phyloP scores from a whole-genome alignment of 2,329 filamentous ascomycete genomes.

The Knufia fluminis region DNA sequence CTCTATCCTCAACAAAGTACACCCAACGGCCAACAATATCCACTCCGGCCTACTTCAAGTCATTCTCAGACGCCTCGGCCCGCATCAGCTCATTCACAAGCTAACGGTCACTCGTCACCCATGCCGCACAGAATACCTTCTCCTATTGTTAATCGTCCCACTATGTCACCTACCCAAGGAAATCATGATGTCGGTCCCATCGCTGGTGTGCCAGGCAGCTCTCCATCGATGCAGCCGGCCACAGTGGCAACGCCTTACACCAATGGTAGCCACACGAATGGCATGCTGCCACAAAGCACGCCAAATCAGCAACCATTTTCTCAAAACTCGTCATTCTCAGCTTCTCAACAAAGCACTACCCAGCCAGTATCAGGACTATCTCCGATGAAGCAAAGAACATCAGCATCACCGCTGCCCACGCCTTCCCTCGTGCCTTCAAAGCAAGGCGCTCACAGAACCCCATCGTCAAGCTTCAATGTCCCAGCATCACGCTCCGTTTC shows the following conservation, averaged over 20 bases:
- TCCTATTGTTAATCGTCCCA: conserved; percentile 37
- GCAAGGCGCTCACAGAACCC: not conserved
- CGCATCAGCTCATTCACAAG: conserved; percentile 34
- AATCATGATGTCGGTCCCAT: conserved; percentile 40
- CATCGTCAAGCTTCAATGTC: conserved; percentile 8
- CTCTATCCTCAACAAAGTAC: conserved; percentile 24
- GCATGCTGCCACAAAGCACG: conserved; percentile 18
- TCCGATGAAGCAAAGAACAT: conserved; percentile 33
- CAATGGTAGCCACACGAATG: conserved; percentile 23
- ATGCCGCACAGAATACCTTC: conserved; percentile 25
- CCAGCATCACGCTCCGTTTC: conserved; percentile 14
- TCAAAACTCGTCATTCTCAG: conserved; percentile 19
- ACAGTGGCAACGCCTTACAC: conserved; percentile 11
- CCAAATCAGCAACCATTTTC: conserved; percentile 12
- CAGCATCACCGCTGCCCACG: conserved; percentile 26
- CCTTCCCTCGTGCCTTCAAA: conserved; percentile 25
- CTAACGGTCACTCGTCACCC: conserved; percentile 20
- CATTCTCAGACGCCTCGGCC: conserved; percentile 26
- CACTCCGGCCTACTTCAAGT: conserved; percentile 1
- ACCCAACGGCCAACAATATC: conserved; percentile 24
- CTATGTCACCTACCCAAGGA: conserved; percentile 42
- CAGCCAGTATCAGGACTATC: conserved; percentile 37
- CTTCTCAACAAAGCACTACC: conserved; percentile 23
- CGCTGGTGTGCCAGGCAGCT: conserved; percentile 34
- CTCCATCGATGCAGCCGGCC: conserved; percentile 32